phyloP scores from a whole-genome alignment of 768 basidiomycete genomes.

The Rhodotorula diobovata region DNA sequence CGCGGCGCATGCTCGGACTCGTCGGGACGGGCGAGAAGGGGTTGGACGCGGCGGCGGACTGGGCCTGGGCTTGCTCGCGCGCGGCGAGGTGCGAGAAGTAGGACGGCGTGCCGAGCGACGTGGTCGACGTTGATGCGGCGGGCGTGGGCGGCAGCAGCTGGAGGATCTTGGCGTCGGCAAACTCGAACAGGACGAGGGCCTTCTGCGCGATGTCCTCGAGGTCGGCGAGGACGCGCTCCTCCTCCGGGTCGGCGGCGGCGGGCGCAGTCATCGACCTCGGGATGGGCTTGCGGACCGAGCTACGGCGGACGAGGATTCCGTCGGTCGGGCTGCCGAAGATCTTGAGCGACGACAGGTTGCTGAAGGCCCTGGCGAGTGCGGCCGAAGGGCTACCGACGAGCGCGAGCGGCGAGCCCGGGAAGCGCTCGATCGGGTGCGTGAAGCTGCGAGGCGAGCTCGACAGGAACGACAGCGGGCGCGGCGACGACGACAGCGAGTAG shows the following conservation, averaged over 20 bases:
- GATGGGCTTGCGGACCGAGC: constrained; percentile 39
- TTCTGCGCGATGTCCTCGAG: constrained; percentile 93
- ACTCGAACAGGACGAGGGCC: constrained; percentile 84
- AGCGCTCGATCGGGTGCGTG: constrained; percentile 32
- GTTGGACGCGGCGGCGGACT: constrained; percentile 28
- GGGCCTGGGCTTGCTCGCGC: constrained; percentile 32
- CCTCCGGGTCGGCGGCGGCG: constrained; percentile 50
- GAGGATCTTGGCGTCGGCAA: constrained; percentile 85
- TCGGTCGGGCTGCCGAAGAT: constrained; percentile 46
- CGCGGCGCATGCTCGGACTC: constrained; percentile 35
- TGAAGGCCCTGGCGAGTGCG: constrained; percentile 48
- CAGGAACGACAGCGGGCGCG: constrained; percentile 41
- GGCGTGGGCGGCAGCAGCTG: constrained; percentile 79
- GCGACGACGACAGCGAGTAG: constrained; percentile 36
- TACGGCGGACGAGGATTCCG: constrained; percentile 43
- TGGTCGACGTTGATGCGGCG: constrained; percentile 19
- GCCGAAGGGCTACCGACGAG: constrained; percentile 42
- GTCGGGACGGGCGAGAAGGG: constrained; percentile 38
- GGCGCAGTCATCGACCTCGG: constrained; percentile 23
- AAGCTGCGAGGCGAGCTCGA: constrained; percentile 36
- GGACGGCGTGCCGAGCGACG: constrained; percentile 34
- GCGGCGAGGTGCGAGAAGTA: constrained; percentile 35
- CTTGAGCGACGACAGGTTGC: constrained; percentile 48
- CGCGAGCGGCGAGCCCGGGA: constrained; percentile 44
- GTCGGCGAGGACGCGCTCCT: constrained; percentile 71